Base-by-base conservation (phyloP, 345 rosid genomes). In the Dipteronia dyeriana region DNA sequence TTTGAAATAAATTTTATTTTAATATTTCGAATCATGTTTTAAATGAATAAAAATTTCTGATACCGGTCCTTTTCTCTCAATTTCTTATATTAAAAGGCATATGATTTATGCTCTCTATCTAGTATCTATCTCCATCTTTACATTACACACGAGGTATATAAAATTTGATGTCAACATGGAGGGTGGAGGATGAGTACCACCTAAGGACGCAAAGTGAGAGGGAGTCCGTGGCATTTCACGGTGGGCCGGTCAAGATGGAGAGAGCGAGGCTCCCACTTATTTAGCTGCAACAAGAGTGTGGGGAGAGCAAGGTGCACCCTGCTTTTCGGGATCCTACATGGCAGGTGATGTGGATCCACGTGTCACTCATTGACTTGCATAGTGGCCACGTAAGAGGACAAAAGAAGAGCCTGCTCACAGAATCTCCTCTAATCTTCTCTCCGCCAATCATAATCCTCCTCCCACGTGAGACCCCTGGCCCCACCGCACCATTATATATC, bases 381-480 rank as follows among this genome's bases (percentile, higher is more conserved):
- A 69, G 49, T 25, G 14, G 79, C 86, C 93, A 86, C 87, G 90
- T 82, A 86, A 81, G 87, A 41, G 76, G 77, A 76, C 71, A 73
- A 75, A 57, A 57, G 41, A 29, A 2, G 31, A 0, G 76, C 70
- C 75, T 54, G 74, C 75, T 41, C 66, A 70, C 75, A 83, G 63
- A 85, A 90, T 90, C 92, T 80, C 71, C 76, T 76, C 91, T 84
- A 86, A 92, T 92, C 97, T 83, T 77, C 81, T 86, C 84, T 75
- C 89, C 81, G 41, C 97, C 96, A 91, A 93, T 90, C 90, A 77
- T 70, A 83, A 5, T n/a, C 74, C 45, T 57, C 66, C 72, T 31
- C 89, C 90, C 96, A 87, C 92, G 92, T 91, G 98, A 85, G 81
- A 0, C 10, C 1, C 7, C 60, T 78, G 91, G 78, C 79, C 91